phyloP scores from a whole-genome alignment of 805 yeast species.

The Ogataea trehalophila region DNA sequence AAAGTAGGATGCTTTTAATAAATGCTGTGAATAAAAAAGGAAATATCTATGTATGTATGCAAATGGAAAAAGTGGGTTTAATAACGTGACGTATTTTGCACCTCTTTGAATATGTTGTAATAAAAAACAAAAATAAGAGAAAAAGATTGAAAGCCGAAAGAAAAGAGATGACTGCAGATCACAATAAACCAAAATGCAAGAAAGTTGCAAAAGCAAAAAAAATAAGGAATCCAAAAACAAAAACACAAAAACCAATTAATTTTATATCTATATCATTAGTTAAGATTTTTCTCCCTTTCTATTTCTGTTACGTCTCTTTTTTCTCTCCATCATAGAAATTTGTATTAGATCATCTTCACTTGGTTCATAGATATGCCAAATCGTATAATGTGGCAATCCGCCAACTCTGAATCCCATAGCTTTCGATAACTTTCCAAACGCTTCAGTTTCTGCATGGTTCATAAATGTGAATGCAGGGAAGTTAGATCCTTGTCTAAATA shows the following conservation, averaged over 20 bases:
- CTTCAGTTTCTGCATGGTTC: conserved; percentile 87
- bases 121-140: no score
- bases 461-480: conserved; percentile 81
- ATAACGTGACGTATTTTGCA: no score
- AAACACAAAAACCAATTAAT: not conserved
- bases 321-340: conserved; percentile 65
- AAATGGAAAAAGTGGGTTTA: no score
- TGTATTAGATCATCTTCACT: conserved; percentile 76
- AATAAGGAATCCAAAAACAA: not conserved
- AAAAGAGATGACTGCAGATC: no score
- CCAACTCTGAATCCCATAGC: conserved; percentile 78
- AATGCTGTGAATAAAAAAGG: no score
- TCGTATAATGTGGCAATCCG: conserved; percentile 83
- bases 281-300: not conserved
- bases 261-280: not conserved
- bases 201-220: no score
- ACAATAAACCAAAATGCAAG: no score
- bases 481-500: conserved; percentile 74
- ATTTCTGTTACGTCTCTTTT: conserved; percentile 39
- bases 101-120: no score
- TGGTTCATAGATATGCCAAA: conserved; percentile 90
- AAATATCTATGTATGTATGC: no score
- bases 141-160: no score
- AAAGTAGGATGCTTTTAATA: no score
- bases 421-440: conserved; percentile 77